Percentiles rank a stretch among this genome's conserved stretches.
phyloP scores from a whole-genome alignment of 1,284 basidiomycete genomes.

The Boletellus dicymbophilus region DNA sequence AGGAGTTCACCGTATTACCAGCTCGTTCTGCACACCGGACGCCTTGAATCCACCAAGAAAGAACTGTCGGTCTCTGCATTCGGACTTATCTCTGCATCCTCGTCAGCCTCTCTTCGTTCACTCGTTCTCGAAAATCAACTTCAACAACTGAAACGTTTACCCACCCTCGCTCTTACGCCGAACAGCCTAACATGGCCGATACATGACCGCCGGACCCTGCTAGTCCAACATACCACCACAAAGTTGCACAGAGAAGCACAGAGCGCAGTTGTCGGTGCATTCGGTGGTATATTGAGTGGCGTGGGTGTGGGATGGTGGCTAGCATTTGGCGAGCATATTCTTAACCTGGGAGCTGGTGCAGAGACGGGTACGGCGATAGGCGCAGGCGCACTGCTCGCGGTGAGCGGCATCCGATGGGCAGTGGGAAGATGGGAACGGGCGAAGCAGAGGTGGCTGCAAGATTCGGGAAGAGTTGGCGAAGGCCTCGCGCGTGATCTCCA shows the following conservation, averaged over 20 bases:
- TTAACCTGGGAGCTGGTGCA: constrained; percentile 41
- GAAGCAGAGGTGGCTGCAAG: constrained; percentile 71
- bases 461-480: constrained; percentile 68
- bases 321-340: constrained; percentile 40
- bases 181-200: constrained; percentile 58
- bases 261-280: constrained; percentile 55
- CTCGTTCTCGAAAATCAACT: constrained; percentile 71
- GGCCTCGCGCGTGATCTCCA: constrained; percentile 75
- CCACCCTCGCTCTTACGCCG: constrained; percentile 50
- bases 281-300: constrained; percentile 43
- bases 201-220: constrained; percentile 54
- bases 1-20: constrained; percentile 30
- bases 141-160: constrained; percentile 52
- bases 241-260: constrained; percentile 71
- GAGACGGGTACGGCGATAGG: constrained; percentile 64
- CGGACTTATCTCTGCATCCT: constrained; percentile 37
- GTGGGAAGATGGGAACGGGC: constrained; percentile 73
- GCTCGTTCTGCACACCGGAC: constrained; percentile 73
- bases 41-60: constrained; percentile 57
- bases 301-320: constrained; percentile 53
- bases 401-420: constrained; percentile 63
- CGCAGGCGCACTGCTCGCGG: constrained; percentile 55
- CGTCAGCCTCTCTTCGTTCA: constrained; percentile 51
- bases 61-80: constrained; percentile 47
- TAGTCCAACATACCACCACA: constrained; percentile 59